Percentiles rank a stretch among this genome's conserved stretches.
Conservation (phyloP, 805 yeast genomes). For the Ogataea salicorniae region DNA sequence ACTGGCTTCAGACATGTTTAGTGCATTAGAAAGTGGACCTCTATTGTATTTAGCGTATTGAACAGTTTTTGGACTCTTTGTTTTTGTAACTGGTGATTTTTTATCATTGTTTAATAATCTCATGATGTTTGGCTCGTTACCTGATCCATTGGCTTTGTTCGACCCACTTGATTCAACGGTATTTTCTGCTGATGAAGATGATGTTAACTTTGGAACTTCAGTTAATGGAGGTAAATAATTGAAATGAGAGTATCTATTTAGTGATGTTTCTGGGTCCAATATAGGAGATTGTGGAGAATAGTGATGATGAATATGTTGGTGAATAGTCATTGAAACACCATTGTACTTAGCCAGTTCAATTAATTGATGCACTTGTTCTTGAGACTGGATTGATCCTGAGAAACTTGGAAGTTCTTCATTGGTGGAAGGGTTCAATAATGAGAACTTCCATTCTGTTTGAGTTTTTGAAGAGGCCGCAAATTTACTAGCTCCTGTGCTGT, state of each 20-base stretch:
- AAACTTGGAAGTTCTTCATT: conserved; percentile 40
- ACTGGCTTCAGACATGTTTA: not conserved
- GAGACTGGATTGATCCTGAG: conserved; percentile 45
- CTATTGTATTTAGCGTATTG: not conserved
- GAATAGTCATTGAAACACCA: conserved; percentile 60
- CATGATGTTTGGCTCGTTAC: conserved; percentile 38
- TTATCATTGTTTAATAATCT: conserved; percentile 37
- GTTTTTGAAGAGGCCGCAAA: conserved; percentile 25
- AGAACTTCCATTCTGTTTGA: conserved; percentile 58
- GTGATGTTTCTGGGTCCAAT: conserved; percentile 47
- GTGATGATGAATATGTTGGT: conserved; percentile 84
- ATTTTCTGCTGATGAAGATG: conserved; percentile 44
- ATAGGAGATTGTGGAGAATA: conserved; percentile 43
- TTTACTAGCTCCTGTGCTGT: not conserved
- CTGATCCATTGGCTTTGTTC: conserved; percentile 6
- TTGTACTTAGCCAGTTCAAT: conserved; percentile 56
- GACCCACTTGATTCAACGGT: conserved; percentile 22
- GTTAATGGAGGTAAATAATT: conserved; percentile 68
- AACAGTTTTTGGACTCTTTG: conserved; percentile 4
- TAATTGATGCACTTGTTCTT: conserved; percentile 51
- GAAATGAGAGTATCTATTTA: conserved; percentile 63
- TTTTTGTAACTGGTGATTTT: conserved; percentile 12
- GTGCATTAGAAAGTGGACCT: conserved; percentile 1
- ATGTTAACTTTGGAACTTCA: conserved; percentile 63
- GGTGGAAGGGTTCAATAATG: conserved; percentile 39